These are phyloP conservation scores for Irpex sp. DNA, from an alignment of 1,284 basidiomycete species.

Conservation along the genomic window DNA sequence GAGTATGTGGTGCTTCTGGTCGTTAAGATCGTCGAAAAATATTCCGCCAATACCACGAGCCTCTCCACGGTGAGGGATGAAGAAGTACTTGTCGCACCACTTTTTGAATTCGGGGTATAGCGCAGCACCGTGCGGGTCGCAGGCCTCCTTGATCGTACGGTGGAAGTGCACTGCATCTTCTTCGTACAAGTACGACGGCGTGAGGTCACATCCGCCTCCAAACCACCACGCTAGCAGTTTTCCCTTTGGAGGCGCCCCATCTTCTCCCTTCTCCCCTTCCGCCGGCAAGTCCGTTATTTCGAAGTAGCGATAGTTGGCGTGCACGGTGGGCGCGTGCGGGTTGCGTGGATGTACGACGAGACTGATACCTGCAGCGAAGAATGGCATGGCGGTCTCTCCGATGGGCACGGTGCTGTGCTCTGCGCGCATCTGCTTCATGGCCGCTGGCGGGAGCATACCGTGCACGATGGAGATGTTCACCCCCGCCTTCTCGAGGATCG, in stretches of 20 bases:
- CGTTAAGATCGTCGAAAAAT: conserved; percentile 91
- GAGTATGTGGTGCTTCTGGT: conserved; percentile 55
- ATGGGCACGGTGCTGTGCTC: conserved; percentile 82
- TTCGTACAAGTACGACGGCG: conserved; percentile 89
- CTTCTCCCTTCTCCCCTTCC: conserved; percentile 36
- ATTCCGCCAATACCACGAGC: conserved; percentile 90
- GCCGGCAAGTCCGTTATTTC: conserved; percentile 55
- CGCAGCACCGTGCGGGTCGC: conserved; percentile 66
- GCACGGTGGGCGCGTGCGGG: conserved; percentile 89
- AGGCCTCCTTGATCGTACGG: conserved; percentile 71
- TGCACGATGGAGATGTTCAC: conserved; percentile 95
- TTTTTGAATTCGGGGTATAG: conserved; percentile 86
- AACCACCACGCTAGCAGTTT: conserved; percentile 95
- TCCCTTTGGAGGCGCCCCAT: conserved; percentile 18
- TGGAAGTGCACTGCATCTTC: conserved; percentile 92
- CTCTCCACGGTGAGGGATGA: conserved; percentile 90
- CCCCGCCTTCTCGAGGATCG: conserved; percentile 92
- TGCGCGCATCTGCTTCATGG: conserved; percentile 92
- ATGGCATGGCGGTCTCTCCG: conserved; percentile 73
- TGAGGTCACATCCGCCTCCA: conserved; percentile 95
- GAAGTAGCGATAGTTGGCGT: conserved; percentile 98
- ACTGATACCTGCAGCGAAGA: conserved; percentile 91
- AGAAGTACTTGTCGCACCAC: conserved; percentile 99
- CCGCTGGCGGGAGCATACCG: conserved; percentile 83
- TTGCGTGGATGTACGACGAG: conserved; percentile 94